A percentile compares a stretch with the other conserved stretches of the same genome.
Evolutionary conservation across 2,329 filamentous ascomycete genomes (phyloP).

Genomic region (Ceratocystis variospora): DNA sequence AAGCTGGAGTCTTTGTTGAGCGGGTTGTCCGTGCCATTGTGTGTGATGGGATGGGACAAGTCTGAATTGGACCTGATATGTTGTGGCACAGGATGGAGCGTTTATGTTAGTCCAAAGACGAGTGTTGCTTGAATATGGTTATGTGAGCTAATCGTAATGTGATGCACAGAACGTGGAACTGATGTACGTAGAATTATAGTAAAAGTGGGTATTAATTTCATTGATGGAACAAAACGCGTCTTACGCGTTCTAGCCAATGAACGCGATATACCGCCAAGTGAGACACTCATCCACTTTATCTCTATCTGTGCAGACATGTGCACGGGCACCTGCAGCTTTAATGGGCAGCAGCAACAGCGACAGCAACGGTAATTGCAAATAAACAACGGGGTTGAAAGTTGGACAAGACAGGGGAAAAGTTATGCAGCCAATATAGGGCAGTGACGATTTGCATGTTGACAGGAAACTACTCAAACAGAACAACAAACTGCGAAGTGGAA

Average conservation of each 20-base stretch:
- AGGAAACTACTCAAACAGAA: not conserved
- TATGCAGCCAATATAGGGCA: not conserved
- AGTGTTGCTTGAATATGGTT: too few species aligned
- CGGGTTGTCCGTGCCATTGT: constrained; percentile 38
- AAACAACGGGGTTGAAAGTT: not conserved
- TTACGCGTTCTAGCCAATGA: constrained; percentile 7
- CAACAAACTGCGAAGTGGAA: not conserved
- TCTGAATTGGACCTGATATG: not conserved
- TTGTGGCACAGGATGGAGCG: not conserved
- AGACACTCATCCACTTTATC: constrained; percentile 12
- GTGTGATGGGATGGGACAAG: not conserved
- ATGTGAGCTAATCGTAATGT: too few species aligned
- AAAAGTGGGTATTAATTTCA: not conserved
- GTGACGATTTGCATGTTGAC: not conserved
- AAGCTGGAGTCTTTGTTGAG: constrained; percentile 28
- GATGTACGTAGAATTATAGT: too few species aligned
- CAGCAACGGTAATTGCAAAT: constrained; percentile 5
- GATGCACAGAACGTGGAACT: too few species aligned
- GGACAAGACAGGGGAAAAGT: not conserved
- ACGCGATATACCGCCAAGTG: not conserved
- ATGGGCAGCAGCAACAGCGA: constrained; percentile 1
- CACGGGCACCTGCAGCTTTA: not conserved
- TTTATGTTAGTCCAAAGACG: not conserved
- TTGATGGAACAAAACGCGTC: not conserved
- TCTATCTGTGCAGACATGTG: constrained; percentile 10